Base-by-base conservation (phyloP, 2,329 filamentous ascomycete species). In the Rutstroemia sp. region DNA sequence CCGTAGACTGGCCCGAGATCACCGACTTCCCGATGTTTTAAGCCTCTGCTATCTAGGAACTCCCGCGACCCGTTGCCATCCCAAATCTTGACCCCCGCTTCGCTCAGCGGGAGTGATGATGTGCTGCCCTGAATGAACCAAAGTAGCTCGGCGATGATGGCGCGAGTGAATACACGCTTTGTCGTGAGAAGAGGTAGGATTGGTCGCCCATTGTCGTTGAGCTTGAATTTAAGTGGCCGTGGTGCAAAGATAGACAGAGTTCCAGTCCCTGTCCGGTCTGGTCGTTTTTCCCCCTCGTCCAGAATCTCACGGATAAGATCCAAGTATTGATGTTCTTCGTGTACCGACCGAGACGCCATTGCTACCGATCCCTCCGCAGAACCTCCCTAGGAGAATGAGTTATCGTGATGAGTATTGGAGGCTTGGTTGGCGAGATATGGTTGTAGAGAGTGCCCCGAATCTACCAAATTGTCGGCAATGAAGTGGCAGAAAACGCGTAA, bases 1-100 rank as follows among this genome's bases (percentile, higher is more conserved):
- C 94, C 94, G 70, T 99, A 99, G 0, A 97, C 92, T 30, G 94
- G 94, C 0, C 94, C 94, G 0, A 99, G 78, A 68, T 99, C 94
- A 62, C 94, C 94, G 19, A 86, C 88, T 52, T 83, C 89, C 58
- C 92, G 89, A 69, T 96, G 84, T 0, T 78, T 77, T 6, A 97
- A 80, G 0, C 92, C 92, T 1, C 94, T 81, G 60, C 78, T 85
- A 75, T 99, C 92, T 39, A 99, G 87, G 71, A 88, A 97, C 67
- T 85, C 87, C 65, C 94, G 88, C 48, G 86, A 91, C 45, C 92
- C 94, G 70, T 99, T 99, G 66, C 92, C 92, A 70, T 99, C 94
- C 94, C 94, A 99, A 70, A 99, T 99, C 73, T 95, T 95, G 67
- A 99, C 85, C 30, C 91, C 90, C 1, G 86, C 84, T 12, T 85